Percentiles rank a stretch among this genome's conserved stretches.
phyloP scores from a whole-genome alignment of 169 alveolate genomes.

The Perkinsus marinus region DNA sequence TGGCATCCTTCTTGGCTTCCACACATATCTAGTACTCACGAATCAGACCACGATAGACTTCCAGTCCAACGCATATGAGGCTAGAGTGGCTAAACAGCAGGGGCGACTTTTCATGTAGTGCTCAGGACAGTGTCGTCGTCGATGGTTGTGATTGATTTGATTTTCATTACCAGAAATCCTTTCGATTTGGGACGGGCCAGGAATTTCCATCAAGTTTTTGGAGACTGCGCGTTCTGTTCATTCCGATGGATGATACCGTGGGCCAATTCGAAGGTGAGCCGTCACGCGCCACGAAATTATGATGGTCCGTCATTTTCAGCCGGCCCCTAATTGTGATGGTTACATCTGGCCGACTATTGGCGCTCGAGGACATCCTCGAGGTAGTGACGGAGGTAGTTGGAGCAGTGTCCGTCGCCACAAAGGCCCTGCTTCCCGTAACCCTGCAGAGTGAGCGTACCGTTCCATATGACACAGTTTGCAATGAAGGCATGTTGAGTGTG shows the following conservation, averaged over 20 bases:
- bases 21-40: slow-evolving; percentile 13
- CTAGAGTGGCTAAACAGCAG: background rate
- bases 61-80: background rate
- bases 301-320: background rate
- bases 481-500: too few relatives aligned
- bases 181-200: background rate
- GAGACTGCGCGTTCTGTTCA: background rate
- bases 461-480: too few relatives aligned
- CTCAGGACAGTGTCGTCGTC: too few relatives aligned
- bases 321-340: background rate
- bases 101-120: background rate
- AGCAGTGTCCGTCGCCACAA: background rate
- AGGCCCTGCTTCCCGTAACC: background rate
- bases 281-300: background rate
- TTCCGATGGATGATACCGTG: background rate
- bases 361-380: background rate
- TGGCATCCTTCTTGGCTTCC: slow-evolving; percentile 6
- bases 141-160: background rate
- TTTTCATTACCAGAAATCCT: background rate
- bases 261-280: background rate
- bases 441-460: too few relatives aligned
- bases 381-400: background rate
- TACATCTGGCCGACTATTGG: background rate
- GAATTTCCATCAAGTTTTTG: background rate
- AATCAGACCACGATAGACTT: slow-evolving; percentile 20